Conservation (phyloP, 2,329 filamentous ascomycete species). For the Ramularia collo-cygni region DNA sequence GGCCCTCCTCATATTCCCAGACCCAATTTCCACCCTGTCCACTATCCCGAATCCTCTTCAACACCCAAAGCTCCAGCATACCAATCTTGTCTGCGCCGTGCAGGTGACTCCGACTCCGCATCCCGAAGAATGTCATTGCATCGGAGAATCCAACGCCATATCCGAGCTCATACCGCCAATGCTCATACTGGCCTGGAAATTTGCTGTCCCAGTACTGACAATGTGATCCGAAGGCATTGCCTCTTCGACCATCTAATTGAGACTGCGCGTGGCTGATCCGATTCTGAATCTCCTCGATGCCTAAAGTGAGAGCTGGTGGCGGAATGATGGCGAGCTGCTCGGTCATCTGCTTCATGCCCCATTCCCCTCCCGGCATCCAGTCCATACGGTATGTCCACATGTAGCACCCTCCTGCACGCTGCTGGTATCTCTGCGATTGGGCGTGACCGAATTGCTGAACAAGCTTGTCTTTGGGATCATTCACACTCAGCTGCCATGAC, state of each 20-base stretch:
- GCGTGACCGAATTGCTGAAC: constrained; percentile 42
- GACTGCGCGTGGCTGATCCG: constrained; percentile 36
- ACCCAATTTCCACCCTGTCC: constrained; percentile 41
- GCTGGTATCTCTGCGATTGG: constrained; percentile 44
- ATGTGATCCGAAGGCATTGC: constrained; percentile 38
- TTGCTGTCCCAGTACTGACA: constrained; percentile 45
- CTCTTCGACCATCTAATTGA: constrained; percentile 32
- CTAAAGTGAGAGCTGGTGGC: constrained; percentile 34
- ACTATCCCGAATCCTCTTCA: constrained; percentile 49
- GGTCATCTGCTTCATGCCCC: constrained; percentile 51
- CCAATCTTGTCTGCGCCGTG: constrained; percentile 48
- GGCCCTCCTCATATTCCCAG: constrained; percentile 48
- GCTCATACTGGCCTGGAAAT: constrained; percentile 42
- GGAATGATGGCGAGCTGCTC: constrained; percentile 39
- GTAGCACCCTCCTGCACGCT: constrained; percentile 46
- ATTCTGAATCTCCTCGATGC: constrained; percentile 31
- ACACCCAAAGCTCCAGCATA: constrained; percentile 51
- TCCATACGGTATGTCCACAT: constrained; percentile 59
- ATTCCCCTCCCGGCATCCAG: constrained; percentile 56
- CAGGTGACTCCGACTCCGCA: constrained; percentile 31
- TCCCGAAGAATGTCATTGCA: constrained; percentile 46
- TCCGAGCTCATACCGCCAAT: constrained; percentile 49
- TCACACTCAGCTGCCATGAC: constrained; percentile 38
- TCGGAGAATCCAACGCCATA: constrained; percentile 53
- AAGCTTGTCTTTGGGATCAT: constrained; percentile 33